Evolutionary conservation across 2,329 filamentous ascomycete genomes (phyloP).

Genomic region (Dryadomyces sulphureus): DNA sequence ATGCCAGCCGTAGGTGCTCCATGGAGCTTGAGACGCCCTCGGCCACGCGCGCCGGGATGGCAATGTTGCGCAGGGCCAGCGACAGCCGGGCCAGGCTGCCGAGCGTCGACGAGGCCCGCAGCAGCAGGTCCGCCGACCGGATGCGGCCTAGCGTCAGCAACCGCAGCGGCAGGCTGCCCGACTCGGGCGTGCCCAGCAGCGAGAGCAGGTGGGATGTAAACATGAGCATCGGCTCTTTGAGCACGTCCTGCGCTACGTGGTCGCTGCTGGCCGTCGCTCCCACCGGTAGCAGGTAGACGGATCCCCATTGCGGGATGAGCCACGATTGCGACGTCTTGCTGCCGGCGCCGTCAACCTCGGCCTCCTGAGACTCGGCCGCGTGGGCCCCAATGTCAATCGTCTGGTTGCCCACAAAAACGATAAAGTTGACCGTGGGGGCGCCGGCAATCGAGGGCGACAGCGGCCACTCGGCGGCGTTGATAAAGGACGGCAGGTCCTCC

Average conservation of each 20-base stretch:
- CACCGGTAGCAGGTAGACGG: constrained; percentile 43
- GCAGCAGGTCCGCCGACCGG: constrained; percentile 67
- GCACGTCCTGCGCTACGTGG: constrained; percentile 46
- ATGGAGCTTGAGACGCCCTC: constrained; percentile 73
- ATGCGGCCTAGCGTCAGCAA: constrained; percentile 77
- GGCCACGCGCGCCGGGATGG: constrained; percentile 76
- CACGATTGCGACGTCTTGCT: constrained; percentile 46
- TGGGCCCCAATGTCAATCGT: constrained; percentile 37
- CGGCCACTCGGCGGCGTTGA: constrained; percentile 97
- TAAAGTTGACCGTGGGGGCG: constrained; percentile 90
- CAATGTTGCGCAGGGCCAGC: constrained; percentile 72
- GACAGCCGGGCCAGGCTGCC: constrained; percentile 84
- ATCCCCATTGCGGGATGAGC: constrained; percentile 93
- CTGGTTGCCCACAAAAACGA: constrained; percentile 73
- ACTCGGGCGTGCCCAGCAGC: constrained; percentile 70
- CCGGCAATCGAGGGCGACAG: constrained; percentile 84
- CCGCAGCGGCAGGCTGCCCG: constrained; percentile 70
- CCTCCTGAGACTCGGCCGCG: background rate
- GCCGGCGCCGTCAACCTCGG: constrained; percentile 22
- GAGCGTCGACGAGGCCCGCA: constrained; percentile 83
- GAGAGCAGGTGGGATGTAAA: constrained; percentile 86
- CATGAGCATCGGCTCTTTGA: constrained; percentile 70
- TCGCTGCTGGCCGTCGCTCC: constrained; percentile 20
- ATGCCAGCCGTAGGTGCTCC: constrained; percentile 61
- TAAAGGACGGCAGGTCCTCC: constrained; percentile 82